Conservation (phyloP, 2,329 filamentous ascomycete species). For the Colletotrichum kahawae region DNA sequence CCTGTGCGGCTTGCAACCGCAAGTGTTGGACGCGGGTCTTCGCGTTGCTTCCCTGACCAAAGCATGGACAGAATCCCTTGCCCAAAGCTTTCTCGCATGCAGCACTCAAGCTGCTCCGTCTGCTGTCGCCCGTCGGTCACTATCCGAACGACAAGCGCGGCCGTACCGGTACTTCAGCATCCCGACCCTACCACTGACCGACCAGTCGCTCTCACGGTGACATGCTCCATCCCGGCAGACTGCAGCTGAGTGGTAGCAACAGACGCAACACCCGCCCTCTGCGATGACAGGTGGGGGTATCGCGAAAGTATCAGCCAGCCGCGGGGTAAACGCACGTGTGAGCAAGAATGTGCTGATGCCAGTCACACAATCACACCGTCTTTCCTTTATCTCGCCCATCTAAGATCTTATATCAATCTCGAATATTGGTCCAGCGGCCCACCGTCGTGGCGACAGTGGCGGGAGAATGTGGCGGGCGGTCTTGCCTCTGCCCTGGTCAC, state of each 20-base stretch:
- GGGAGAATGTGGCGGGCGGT: not conserved
- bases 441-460: not conserved
- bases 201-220: not conserved
- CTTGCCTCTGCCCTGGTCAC: not conserved
- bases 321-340: not conserved
- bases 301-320: not conserved
- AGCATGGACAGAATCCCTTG: not conserved
- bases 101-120: not conserved
- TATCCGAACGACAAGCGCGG: not conserved
- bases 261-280: slow-evolving; percentile 8
- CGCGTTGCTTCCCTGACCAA: not conserved
- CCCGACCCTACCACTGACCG: not conserved
- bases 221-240: not conserved
- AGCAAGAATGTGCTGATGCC: not conserved
- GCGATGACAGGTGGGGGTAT: not conserved
- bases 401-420: not conserved
- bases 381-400: not conserved
- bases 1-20: not conserved
- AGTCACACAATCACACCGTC: not conserved
- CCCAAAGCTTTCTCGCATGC: not conserved
- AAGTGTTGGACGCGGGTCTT: not conserved
- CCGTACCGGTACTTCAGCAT: not conserved
- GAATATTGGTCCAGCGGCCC: not conserved
- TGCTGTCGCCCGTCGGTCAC: not conserved
- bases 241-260: not conserved